A percentile compares a stretch with the other conserved stretches of the same genome.
Evolutionary conservation across 2,329 filamentous ascomycete genomes (phyloP).

Genomic region (Cordyceps cicadae): DNA sequence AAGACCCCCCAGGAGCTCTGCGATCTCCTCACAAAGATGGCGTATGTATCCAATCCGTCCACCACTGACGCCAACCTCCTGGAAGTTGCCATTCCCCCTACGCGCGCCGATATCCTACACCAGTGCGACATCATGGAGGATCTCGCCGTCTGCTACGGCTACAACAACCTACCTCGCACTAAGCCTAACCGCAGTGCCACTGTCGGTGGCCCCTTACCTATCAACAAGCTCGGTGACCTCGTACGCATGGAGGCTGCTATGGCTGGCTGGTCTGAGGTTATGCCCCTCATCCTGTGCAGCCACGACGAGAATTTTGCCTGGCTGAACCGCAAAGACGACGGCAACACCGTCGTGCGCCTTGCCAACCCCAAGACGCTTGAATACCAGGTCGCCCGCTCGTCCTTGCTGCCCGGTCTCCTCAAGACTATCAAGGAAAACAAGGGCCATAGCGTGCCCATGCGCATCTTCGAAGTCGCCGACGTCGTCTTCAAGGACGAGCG

Average conservation of each 20-base stretch:
- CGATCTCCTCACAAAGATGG: constrained; percentile 80
- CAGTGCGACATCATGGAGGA: constrained; percentile 99
- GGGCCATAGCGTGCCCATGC: constrained; percentile 77
- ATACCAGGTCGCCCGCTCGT: constrained; percentile 88
- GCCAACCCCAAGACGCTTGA: constrained; percentile 90
- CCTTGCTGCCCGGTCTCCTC: constrained; percentile 74
- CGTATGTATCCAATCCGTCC: constrained; percentile 72
- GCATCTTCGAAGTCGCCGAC: constrained; percentile 86
- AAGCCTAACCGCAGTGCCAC: constrained; percentile 81
- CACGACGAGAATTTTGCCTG: constrained; percentile 97
- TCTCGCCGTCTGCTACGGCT: constrained; percentile 90
- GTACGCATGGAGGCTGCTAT: constrained; percentile 82
- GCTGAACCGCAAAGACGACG: constrained; percentile 85
- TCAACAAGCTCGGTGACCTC: constrained; percentile 94
- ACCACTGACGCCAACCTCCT: constrained; percentile 59
- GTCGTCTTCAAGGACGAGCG: constrained; percentile 82
- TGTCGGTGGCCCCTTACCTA: constrained; percentile 73
- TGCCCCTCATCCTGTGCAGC: constrained; percentile 93
- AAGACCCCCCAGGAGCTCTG: constrained; percentile 69
- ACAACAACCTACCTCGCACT: constrained; percentile 85
- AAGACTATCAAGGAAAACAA: constrained; percentile 95
- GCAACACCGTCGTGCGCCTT: constrained; percentile 71
- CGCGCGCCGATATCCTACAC: constrained; percentile 88
- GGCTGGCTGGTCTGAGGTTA: constrained; percentile 92
- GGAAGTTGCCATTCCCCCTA: constrained; percentile 77